phyloP scores from a whole-genome alignment of 345 rosid species.

The Dimocarpus longan region DNA sequence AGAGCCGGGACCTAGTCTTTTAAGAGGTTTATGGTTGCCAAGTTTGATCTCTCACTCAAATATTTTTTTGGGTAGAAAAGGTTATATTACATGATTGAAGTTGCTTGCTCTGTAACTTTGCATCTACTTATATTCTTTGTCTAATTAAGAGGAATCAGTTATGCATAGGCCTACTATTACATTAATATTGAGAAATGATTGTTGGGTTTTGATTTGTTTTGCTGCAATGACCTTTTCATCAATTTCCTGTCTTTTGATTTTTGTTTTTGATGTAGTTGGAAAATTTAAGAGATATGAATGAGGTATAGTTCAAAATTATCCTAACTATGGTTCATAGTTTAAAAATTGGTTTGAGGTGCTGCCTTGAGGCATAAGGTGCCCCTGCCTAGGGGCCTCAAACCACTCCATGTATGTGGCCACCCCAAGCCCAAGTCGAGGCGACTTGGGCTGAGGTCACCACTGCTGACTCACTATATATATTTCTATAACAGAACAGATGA shows the following conservation, averaged over 20 bases:
- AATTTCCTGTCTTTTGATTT: neutral
- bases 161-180: neutral
- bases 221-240: neutral
- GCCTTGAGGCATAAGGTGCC: too few species aligned
- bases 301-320: neutral
- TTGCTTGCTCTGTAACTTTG: neutral
- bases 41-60: neutral
- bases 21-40: conserved; percentile 4
- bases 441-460: too few species aligned
- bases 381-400: too few species aligned
- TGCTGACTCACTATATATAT: too few species aligned
- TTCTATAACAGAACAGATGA: too few species aligned
- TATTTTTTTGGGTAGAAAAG: too few species aligned
- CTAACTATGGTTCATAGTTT: too few species aligned
- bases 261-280: neutral
- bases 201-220: neutral
- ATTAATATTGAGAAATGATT: neutral
- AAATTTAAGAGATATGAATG: neutral
- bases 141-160: neutral
- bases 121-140: neutral
- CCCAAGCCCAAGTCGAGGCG: too few species aligned
- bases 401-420: too few species aligned
- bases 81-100: neutral
- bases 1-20: neutral
- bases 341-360: too few species aligned